Conservation (phyloP, 2,329 filamentous ascomycete species). For the Paecilomyces formosus region DNA sequence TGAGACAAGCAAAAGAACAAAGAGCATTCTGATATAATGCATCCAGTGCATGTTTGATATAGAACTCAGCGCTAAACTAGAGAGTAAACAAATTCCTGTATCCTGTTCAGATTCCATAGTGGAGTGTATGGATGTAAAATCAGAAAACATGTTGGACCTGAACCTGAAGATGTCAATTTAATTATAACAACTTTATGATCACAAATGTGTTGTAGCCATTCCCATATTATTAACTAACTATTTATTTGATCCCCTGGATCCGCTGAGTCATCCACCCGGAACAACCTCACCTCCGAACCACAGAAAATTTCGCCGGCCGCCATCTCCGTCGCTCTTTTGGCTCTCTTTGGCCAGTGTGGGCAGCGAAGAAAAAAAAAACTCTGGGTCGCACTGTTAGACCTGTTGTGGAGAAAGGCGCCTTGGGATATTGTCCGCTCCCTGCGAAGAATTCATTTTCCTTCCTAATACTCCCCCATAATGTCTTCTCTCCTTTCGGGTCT, state of each 20-base stretch:
- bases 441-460: slow-evolving; percentile 1
- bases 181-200: no score
- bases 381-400: neutral
- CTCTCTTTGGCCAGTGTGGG: neutral
- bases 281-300: neutral
- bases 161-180: neutral
- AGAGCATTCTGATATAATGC: neutral
- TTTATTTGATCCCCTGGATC: no score
- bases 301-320: neutral
- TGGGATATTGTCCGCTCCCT: neutral
- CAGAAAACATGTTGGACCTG: neutral
- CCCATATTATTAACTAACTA: no score
- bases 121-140: neutral
- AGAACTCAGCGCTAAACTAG: neutral
- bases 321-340: no score
- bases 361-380: neutral
- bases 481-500: slow-evolving; percentile 2
- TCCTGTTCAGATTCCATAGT: neutral
- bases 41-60: neutral
- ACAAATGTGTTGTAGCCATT: no score
- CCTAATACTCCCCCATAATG: slow-evolving; percentile 5
- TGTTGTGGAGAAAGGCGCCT: neutral
- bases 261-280: slow-evolving; percentile 2
- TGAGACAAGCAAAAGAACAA: neutral
- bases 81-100: neutral